These are phyloP conservation scores for Carex cristatella DNA, from an alignment of 176 grass and related monocot species.

Conservation along the genomic window DNA sequence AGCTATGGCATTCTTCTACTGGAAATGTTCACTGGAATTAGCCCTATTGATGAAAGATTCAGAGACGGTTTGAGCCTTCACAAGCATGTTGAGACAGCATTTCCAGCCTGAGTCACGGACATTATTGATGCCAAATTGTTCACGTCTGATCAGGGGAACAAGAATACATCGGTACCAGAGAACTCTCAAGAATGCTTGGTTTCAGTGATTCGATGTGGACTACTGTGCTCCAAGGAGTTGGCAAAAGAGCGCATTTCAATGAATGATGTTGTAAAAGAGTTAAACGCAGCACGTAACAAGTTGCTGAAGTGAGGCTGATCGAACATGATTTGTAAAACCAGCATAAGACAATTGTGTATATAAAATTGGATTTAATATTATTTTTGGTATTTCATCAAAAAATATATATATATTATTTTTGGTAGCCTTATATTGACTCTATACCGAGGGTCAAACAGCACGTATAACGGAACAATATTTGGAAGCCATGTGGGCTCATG, in stretches of 20 bases:
- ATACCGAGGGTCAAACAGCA: too few relatives aligned
- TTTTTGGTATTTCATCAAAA: too few relatives aligned
- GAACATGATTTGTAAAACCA: neutral
- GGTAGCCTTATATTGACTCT: neutral
- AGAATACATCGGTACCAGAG: neutral
- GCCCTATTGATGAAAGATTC: conserved; percentile 29
- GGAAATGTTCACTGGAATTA: conserved; percentile 46
- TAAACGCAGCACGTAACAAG: neutral
- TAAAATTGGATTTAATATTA: too few relatives aligned
- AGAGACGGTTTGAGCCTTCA: conserved; percentile 31
- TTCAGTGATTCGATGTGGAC: conserved; percentile 3
- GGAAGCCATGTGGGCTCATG: neutral
- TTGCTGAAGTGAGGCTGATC: neutral
- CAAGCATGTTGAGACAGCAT: neutral
- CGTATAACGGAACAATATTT: too few relatives aligned
- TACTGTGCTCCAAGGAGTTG: conserved; percentile 14
- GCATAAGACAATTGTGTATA: too few relatives aligned
- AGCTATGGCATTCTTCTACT: conserved; percentile 55
- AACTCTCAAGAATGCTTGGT: conserved; percentile 8
- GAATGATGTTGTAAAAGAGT: neutral
- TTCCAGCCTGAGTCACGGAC: neutral
- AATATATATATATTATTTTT: too few relatives aligned
- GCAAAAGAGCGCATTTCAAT: conserved; percentile 6
- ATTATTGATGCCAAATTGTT: neutral
- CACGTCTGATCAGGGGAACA: neutral